Evolutionary conservation across 1,284 basidiomycete genomes (phyloP).

Genomic region (Microbotryomycetes sp.): DNA sequence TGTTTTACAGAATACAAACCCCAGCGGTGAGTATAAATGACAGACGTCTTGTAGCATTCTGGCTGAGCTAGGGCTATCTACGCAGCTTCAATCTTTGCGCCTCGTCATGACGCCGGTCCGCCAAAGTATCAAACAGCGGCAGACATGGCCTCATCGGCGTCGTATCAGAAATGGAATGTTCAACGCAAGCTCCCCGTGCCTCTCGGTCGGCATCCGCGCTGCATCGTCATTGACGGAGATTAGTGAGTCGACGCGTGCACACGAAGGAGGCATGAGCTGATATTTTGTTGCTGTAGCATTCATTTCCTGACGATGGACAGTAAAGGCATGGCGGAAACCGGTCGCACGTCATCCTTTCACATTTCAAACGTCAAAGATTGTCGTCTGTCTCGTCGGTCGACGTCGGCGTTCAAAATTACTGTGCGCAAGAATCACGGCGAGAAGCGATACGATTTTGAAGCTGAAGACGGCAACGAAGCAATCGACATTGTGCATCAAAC

Average conservation of each 20-base stretch:
- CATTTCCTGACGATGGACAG: conserved; percentile 72
- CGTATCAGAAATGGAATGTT: conserved; percentile 83
- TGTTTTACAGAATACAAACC: conserved; percentile 2
- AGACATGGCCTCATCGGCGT: conserved; percentile 59
- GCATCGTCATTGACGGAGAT: conserved; percentile 87
- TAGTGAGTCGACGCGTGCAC: conserved; percentile 56
- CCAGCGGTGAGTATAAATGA: conserved; percentile 64
- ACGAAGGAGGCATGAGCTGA: no score
- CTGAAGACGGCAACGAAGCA: conserved; percentile 62
- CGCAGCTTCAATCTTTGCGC: conserved; percentile 82
- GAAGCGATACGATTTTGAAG: conserved; percentile 97
- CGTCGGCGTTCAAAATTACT: conserved; percentile 75
- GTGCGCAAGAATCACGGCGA: conserved; percentile 55
- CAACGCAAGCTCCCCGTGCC: conserved; percentile 86
- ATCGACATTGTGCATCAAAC: conserved; percentile 41
- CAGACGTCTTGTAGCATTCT: no score
- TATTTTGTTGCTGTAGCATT: conserved; percentile 44
- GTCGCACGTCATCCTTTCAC: conserved; percentile 75
- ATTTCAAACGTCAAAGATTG: conserved; percentile 77
- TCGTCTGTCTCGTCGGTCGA: conserved; percentile 72
- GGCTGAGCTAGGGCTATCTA: neutral
- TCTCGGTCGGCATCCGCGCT: conserved; percentile 81
- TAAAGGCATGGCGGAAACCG: conserved; percentile 51
- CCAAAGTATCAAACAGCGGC: conserved; percentile 47
- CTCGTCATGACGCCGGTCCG: conserved; percentile 65